Base-by-base conservation (phyloP, 208 protist genomes). In the Leishmania gerbilli region DNA sequence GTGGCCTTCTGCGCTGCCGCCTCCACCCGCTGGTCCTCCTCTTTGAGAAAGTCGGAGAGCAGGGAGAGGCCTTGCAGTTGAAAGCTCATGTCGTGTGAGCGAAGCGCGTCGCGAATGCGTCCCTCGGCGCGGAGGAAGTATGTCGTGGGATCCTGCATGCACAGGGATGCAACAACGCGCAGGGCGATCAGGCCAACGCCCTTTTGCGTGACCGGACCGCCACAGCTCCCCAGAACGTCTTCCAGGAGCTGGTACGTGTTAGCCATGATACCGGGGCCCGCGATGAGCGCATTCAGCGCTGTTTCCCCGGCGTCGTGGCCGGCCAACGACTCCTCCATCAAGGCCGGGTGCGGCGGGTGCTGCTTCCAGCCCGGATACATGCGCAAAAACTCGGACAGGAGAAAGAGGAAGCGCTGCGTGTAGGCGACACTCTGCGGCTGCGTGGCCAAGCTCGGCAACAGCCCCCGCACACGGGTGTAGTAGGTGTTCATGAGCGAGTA, bases 401-500 rank as follows among this genome's bases (percentile, higher is more conserved):
- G 88, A 83, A 98, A 98, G 42, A 97, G 86, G 79, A 95, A 96
- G 47, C 95, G 93, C 76, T 93, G 89, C 13, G 90, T 88, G 84
- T 98, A 98, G 34, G 85, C 88, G 42, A 93, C 72, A 71, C 87
- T 91, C 53, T 90, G 84, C 45, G 86, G 84, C 56, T 92, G 84
- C 37, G 79, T 87, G 19, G 79, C 79, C 58, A 95, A 78, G 51
- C 80, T 86, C 37, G 88, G 82, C 51, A 95, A 42, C 62, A 98
- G 81, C 24, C 80, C 84, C 1, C 84, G 74, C 58, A 90, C 85
- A 49, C 88, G 89, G 64, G 90, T 88, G 79, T 96, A 98, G 85
- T 97, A 97, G 31, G 82, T 90, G 81, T 96, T 97, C 93, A 98
- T 95, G 67, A 97, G 89, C 15, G 84, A 82, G 79, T 98, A 98